Conservation (phyloP, 805 yeast genomes). For the Starmerella davenportii region DNA sequence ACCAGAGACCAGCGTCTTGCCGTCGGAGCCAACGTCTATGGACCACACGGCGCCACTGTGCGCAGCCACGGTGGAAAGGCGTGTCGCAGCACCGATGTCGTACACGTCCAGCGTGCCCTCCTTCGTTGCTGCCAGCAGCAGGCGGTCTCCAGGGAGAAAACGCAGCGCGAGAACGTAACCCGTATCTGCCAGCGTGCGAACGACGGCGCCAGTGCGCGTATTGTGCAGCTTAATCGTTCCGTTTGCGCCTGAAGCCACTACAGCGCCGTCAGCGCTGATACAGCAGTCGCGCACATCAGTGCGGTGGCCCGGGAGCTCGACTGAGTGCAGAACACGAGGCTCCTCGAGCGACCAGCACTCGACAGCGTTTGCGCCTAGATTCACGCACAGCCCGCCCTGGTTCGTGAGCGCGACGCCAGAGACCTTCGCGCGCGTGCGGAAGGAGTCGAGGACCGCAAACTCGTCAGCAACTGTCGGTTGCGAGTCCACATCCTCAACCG, state of each 20-base stretch:
- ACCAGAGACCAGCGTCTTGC: constrained; percentile 70
- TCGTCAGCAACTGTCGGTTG: constrained; percentile 21
- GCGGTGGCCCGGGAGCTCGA: constrained; percentile 50
- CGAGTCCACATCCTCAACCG: constrained; percentile 27
- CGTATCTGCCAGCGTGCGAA: constrained; percentile 62
- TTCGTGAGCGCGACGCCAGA: constrained; percentile 24
- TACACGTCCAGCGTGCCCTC: constrained; percentile 68
- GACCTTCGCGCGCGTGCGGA: constrained; percentile 30
- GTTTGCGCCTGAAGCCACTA: constrained; percentile 78
- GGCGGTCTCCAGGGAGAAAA: constrained; percentile 80
- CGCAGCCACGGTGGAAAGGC: constrained; percentile 47
- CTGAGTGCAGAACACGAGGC: constrained; percentile 10
- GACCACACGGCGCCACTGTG: constrained; percentile 89
- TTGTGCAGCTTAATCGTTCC: constrained; percentile 87
- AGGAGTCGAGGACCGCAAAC: constrained; percentile 47
- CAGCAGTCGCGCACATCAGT: constrained; percentile 74
- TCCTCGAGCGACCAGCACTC: constrained; percentile 34
- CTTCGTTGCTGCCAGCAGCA: constrained; percentile 76
- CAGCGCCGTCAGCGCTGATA: constrained; percentile 59
- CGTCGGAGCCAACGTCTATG: constrained; percentile 70
- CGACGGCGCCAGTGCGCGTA: constrained; percentile 47
- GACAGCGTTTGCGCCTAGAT: constrained; percentile 56
- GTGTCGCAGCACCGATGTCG: constrained; percentile 67
- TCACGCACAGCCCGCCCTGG: constrained; percentile 41
- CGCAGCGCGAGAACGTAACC: constrained; percentile 70